These are phyloP conservation scores for Pichia sp. DNA, from an alignment of 1,139 yeast species.

Conservation along the genomic window DNA sequence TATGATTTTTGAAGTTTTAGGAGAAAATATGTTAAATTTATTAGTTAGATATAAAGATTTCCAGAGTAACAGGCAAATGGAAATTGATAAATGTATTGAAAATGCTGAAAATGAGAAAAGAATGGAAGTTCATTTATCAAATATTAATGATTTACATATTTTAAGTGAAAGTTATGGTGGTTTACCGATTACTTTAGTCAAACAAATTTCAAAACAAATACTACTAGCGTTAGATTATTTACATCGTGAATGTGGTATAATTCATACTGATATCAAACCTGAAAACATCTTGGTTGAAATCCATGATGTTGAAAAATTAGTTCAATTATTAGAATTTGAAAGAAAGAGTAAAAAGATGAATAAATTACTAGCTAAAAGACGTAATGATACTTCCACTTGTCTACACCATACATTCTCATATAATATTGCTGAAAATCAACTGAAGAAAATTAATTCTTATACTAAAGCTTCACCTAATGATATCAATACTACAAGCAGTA, in stretches of 20 bases:
- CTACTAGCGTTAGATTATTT: conserved; percentile 61
- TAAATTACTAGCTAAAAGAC: conserved; percentile 28
- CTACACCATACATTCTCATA: conserved; percentile 4
- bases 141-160: conserved; percentile 26
- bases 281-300: conserved; percentile 71
- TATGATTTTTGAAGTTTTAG: conserved; percentile 73
- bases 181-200: conserved; percentile 62
- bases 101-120: conserved; percentile 6
- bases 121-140: conserved; percentile 12
- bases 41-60: conserved; percentile 49
- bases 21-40: conserved; percentile 67
- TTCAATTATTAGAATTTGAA: conserved; percentile 46
- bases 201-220: conserved; percentile 65
- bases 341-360: conserved; percentile 30
- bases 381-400: conserved; percentile 20
- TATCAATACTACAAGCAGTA: background rate
- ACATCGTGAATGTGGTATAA: conserved; percentile 68
- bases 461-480: background rate
- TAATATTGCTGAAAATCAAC: conserved; percentile 1
- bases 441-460: background rate
- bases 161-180: conserved; percentile 51
- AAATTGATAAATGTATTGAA: conserved; percentile 16
- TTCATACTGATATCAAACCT: conserved; percentile 76
- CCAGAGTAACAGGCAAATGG: conserved; percentile 24
- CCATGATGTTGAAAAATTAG: conserved; percentile 64